Evolutionary conservation across 163 green algal species (phyloP).

Genomic region (Prototheca cutis): DNA sequence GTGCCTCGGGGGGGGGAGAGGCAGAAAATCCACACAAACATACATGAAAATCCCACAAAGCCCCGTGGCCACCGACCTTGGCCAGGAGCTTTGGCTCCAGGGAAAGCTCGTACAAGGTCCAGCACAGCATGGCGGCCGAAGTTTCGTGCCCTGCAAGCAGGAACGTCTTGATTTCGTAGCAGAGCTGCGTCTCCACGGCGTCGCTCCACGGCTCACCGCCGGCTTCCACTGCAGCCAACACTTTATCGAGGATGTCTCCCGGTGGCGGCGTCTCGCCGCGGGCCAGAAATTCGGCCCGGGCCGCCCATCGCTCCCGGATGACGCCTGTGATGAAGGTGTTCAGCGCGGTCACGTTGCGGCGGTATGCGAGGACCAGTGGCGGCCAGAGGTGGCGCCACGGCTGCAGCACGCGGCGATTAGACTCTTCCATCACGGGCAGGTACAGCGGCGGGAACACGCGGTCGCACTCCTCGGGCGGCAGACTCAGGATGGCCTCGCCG

Average conservation of each 20-base stretch:
- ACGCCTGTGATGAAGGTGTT: conserved; percentile 14
- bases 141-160: conserved; percentile 93
- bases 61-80: no score
- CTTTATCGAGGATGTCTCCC: conserved; percentile 76
- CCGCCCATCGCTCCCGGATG: conserved; percentile 48
- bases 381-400: conserved; percentile 72
- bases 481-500: conserved; percentile 74
- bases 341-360: conserved; percentile 36
- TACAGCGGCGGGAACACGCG: conserved; percentile 86
- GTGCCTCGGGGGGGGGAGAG: no score
- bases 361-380: conserved; percentile 40
- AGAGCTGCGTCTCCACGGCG: conserved; percentile 75
- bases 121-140: conserved; percentile 86
- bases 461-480: conserved; percentile 84
- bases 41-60: no score
- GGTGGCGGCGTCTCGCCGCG: not conserved
- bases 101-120: conserved; percentile 73
- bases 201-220: conserved; percentile 47
- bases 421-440: conserved; percentile 90
- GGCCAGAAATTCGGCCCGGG: conserved; percentile 5
- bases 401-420: conserved; percentile 69
- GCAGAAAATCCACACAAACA: no score
- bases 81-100: conserved; percentile 24
- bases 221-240: conserved; percentile 41
- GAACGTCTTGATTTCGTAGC: conserved; percentile 96